Conservation (phyloP, 1,284 basidiomycete genomes). For the Mycosarcoma maydis region DNA sequence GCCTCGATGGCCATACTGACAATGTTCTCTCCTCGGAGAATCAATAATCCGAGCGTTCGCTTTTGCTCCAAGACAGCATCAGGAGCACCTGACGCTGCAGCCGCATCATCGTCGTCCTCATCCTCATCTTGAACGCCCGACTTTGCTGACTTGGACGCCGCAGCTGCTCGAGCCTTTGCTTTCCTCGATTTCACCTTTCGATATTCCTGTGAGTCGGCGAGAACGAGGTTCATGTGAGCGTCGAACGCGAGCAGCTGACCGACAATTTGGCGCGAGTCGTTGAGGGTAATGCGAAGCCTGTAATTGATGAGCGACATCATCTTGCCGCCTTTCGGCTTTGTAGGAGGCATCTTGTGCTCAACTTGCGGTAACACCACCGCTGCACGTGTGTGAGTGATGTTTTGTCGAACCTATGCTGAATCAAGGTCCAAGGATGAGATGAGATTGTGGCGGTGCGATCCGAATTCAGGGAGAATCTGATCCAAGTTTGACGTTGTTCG, state of each 20-base stretch:
- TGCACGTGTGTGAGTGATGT: neutral
- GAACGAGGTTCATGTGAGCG: conserved; percentile 98
- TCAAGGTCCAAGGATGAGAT: too few relatives aligned
- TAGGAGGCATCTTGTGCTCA: conserved; percentile 46
- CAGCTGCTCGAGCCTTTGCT: conserved; percentile 37
- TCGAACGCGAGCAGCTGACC: conserved; percentile 99
- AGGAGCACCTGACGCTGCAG: conserved; percentile 17
- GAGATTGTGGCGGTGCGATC: too few relatives aligned
- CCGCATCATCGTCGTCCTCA: conserved; percentile 55
- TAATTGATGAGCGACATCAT: conserved; percentile 98
- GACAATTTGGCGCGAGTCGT: conserved; percentile 93
- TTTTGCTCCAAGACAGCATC: conserved; percentile 87
- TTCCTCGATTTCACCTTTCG: conserved; percentile 62
- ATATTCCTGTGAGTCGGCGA: conserved; percentile 76
- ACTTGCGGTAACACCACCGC: neutral
- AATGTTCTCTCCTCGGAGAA: conserved; percentile 93
- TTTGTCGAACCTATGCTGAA: too few relatives aligned
- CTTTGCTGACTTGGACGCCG: conserved; percentile 41
- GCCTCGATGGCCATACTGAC: conserved; percentile 95
- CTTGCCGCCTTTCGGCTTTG: conserved; percentile 71
- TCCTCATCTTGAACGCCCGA: conserved; percentile 46
- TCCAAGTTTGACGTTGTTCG: too few relatives aligned
- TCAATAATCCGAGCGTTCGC: conserved; percentile 91
- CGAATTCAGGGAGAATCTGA: too few relatives aligned
- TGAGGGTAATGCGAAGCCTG: conserved; percentile 95